Evolutionary conservation across 1,139 yeast genomes (phyloP), one percentile per base, ranked within the genome.

Genomic region (Barnettozyma hawaiiensis): DNA sequence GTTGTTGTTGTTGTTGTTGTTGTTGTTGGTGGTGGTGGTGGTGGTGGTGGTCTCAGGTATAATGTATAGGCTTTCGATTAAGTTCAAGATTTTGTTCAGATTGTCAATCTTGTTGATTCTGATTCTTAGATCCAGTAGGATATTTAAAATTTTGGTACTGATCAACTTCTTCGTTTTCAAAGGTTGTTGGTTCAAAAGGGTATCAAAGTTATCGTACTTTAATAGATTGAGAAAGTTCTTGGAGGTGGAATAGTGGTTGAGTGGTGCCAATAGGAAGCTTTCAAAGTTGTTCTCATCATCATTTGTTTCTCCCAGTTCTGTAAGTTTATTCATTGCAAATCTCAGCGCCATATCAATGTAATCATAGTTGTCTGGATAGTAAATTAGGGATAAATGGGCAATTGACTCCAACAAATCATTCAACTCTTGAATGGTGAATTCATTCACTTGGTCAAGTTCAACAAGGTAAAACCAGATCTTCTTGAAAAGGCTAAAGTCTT

Each of bases 401-500:
- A 85, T 72, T 14, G 85, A 76, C 45, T 79, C 81, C 38, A 87
- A 67, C 24, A 89, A 69, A 1, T 75, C 70, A 7, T 86, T 73
- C 45, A 78, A 78, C 49, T 85, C 94, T 37, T 75, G 78, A 19
- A 77, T 59, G 0, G 89, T 68, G 22, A 89, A 63, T 41, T 81
- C 84, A 45, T 83, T 78, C 8, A 70, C 62, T 41, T 75, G 69
- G 44, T 71, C 69, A 23, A 86, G 61, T 37, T 71, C 71, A 29
- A 69, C 62, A 46, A 85, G 73, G 55, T 84, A 85, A 9, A 65
- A 62, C 81, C 92, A 81, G 58, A 87, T 84, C 18, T 67, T 70
- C 31, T 70, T 71, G 56, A 85, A 81, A 35, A 82, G 62, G 44
- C 70, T 61, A 41, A 53, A 45, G 68, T 61, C 16, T 15, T 20